These are phyloP conservation scores for Taxawa tesnikishii DNA, from an alignment of 2,329 filamentous ascomycete genomes.

Conservation along the genomic window DNA sequence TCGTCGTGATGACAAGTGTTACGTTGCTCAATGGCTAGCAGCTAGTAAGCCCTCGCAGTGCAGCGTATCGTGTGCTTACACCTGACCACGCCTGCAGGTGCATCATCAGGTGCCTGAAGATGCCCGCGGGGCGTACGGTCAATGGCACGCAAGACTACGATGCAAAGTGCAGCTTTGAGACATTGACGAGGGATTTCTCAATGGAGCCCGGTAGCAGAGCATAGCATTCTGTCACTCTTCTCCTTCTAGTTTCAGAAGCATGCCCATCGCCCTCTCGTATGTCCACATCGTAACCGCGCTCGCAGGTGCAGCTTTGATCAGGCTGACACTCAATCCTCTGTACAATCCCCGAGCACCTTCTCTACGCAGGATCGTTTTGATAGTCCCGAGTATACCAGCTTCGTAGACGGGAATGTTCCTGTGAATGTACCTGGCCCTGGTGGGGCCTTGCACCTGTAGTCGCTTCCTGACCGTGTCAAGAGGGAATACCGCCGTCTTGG, in stretches of 20 bases:
- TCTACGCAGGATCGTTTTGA: conserved; percentile 52
- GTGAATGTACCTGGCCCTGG: conserved; percentile 64
- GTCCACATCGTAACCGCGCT: conserved; percentile 93
- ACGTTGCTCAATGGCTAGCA: no score
- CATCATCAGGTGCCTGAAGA: no score
- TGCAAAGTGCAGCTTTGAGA: no score
- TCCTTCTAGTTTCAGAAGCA: conserved; percentile 14
- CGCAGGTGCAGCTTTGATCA: conserved; percentile 88
- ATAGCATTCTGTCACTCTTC: no score
- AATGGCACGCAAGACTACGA: no score
- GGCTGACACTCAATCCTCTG: conserved; percentile 72
- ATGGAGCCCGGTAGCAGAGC: no score
- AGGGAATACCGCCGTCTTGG: conserved; percentile 86
- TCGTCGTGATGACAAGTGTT: no score
- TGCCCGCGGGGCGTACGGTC: no score
- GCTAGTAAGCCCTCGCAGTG: no score
- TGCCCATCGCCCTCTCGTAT: conserved; percentile 63
- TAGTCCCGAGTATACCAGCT: conserved; percentile 51
- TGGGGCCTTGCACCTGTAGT: conserved; percentile 90
- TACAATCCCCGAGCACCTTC: conserved; percentile 79
- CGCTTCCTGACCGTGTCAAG: conserved; percentile 86
- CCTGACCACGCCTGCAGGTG: no score
- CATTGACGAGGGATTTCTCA: no score
- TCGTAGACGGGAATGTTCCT: conserved; percentile 78
- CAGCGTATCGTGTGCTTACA: no score